phyloP scores from a whole-genome alignment of 1,284 basidiomycete species.

The Thelephora terrestris region DNA sequence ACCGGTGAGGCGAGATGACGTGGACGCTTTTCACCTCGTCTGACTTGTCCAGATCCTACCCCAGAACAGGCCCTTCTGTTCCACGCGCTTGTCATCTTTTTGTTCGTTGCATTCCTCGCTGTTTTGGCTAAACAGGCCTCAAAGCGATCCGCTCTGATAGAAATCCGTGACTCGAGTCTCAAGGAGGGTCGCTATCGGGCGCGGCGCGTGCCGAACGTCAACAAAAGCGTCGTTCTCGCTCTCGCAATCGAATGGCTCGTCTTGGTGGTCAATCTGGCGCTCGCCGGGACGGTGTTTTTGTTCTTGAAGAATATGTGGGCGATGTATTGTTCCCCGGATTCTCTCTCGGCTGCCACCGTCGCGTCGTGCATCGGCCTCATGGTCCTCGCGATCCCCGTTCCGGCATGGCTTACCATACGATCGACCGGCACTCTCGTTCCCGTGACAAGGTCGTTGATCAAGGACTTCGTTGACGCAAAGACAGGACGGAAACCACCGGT shows the following conservation, averaged over 20 bases:
- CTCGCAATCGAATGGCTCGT: neutral
- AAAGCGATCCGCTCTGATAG: slow-evolving; percentile 1
- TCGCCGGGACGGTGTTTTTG: neutral
- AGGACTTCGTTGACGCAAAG: neutral
- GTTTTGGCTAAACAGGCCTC: slow-evolving; percentile 1
- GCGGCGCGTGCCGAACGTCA: neutral
- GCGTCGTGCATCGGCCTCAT: neutral
- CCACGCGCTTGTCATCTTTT: neutral
- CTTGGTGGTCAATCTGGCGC: neutral
- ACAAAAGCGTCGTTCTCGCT: neutral
- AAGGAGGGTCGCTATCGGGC: neutral
- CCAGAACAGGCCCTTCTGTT: neutral
- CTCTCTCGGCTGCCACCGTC: neutral
- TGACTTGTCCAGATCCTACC: too few relatives aligned
- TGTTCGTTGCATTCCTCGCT: slow-evolving; percentile 2
- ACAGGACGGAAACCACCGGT: too few relatives aligned
- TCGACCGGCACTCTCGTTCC: neutral
- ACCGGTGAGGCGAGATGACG: too few relatives aligned
- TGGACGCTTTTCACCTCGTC: too few relatives aligned
- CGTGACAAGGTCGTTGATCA: neutral
- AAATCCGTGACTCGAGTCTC: neutral
- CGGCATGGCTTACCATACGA: neutral
- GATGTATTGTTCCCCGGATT: neutral
- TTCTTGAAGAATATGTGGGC: slow-evolving; percentile 1
- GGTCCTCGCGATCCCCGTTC: neutral